Evolutionary conservation across 2,329 filamentous ascomycete genomes (phyloP).

Genomic region (Septoria petroselini): DNA sequence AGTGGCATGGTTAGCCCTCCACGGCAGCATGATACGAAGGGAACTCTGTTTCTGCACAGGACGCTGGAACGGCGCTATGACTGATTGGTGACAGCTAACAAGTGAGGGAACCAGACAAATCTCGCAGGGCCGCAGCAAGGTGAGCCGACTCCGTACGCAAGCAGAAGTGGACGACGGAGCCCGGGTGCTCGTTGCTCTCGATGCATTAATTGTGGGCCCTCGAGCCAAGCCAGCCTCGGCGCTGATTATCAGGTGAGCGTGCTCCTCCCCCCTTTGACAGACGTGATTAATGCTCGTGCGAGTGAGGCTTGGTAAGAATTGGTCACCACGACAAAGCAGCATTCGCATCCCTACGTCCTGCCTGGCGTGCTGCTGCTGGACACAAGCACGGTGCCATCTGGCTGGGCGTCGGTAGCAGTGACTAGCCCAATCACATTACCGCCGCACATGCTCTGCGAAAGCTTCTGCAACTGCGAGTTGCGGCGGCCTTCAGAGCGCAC

Average conservation of each 20-base stretch:
- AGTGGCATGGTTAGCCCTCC: conserved; percentile 6
- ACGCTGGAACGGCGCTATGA: conserved; percentile 4
- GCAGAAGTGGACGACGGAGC: conserved; percentile 4
- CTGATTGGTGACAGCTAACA: conserved; percentile 5
- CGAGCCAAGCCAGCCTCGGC: neutral
- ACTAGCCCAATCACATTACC: no score
- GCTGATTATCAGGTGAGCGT: no score
- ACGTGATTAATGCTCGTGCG: no score
- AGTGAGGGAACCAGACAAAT: conserved; percentile 2
- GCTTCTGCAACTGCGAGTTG: neutral
- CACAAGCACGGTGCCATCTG: no score
- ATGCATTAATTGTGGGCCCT: neutral
- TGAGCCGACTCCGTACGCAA: conserved; percentile 7
- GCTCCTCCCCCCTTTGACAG: no score
- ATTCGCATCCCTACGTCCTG: neutral
- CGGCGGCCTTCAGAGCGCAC: no score
- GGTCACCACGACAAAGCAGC: neutral
- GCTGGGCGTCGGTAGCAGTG: no score
- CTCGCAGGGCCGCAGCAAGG: conserved; percentile 6
- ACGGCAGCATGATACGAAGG: conserved; percentile 3
- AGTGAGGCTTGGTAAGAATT: no score
- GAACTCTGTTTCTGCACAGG: conserved; percentile 14
- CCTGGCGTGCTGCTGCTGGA: neutral
- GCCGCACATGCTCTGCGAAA: neutral
- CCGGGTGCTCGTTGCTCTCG: neutral